Evolutionary conservation across 2,329 filamentous ascomycete genomes (phyloP).

Genomic region (Pestalotiopsis sp.): DNA sequence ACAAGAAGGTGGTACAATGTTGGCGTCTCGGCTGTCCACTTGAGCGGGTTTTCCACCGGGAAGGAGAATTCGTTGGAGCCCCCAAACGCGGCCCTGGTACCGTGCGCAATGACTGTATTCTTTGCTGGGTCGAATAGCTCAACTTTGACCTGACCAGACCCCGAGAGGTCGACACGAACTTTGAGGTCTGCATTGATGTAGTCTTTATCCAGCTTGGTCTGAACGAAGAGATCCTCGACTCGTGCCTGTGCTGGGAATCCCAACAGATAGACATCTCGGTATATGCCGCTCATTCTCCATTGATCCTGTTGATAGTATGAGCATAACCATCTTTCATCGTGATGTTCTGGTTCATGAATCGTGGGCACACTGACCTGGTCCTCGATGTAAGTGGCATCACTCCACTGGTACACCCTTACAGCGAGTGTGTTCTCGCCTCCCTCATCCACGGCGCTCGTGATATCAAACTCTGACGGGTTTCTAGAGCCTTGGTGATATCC

Average conservation of each 20-base stretch:
- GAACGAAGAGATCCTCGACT: constrained; percentile 60
- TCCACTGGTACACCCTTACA: constrained; percentile 64
- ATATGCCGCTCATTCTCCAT: constrained; percentile 60
- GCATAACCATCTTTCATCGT: not conserved
- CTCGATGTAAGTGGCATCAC: constrained; percentile 64
- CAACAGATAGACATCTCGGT: constrained; percentile 61
- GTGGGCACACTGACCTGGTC: constrained; percentile 41
- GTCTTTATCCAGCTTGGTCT: constrained; percentile 53
- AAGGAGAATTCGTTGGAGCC: constrained; percentile 32
- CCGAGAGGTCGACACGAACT: constrained; percentile 47
- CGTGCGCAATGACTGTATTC: constrained; percentile 57
- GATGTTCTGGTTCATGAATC: not conserved
- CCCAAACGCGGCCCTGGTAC: constrained; percentile 48
- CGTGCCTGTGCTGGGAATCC: constrained; percentile 55
- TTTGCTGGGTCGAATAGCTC: constrained; percentile 59
- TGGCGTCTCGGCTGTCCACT: constrained; percentile 67
- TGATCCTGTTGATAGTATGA: constrained; percentile 45
- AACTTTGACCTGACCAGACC: constrained; percentile 61
- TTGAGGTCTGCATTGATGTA: constrained; percentile 54
- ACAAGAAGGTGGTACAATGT: constrained; percentile 51
- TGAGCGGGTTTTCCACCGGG: constrained; percentile 47
- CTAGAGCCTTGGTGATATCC: constrained; percentile 66
- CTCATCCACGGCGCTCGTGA: constrained; percentile 48
- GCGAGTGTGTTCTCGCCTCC: constrained; percentile 50
- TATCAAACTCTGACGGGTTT: constrained; percentile 66